A percentile compares a stretch with the other conserved stretches of the same genome.
phyloP scores from a whole-genome alignment of 2,329 filamentous ascomycete genomes.

The Trichoderma polysporum region DNA sequence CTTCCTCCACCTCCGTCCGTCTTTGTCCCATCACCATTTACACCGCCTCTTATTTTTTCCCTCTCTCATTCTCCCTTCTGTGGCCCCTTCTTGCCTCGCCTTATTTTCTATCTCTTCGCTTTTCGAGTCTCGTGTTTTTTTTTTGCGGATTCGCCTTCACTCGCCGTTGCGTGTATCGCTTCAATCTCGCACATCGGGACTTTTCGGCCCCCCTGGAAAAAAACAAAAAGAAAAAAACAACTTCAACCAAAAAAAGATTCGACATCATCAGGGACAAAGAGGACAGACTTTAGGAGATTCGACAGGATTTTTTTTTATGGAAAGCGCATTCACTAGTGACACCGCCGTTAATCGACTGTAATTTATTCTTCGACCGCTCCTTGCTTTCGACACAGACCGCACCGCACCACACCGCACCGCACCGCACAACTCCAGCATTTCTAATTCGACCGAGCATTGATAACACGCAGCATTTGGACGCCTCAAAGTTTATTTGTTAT shows the following conservation, averaged over 20 bases:
- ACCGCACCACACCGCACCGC: too few species aligned
- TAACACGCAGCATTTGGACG: conserved; percentile 9
- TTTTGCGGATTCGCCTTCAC: conserved; percentile 8
- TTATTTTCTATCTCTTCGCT: conserved; percentile 17
- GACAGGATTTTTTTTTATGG: conserved; percentile 21
- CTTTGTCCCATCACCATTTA: conserved; percentile 29
- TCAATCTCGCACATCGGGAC: conserved; percentile 8
- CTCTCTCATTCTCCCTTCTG: conserved; percentile 23
- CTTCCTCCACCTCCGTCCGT: conserved; percentile 30
- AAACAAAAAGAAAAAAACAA: conserved; percentile 21
- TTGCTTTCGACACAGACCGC: conserved; percentile 24
- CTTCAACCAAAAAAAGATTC: neutral
- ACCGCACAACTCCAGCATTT: conserved; percentile 9
- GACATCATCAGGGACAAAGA: conserved; percentile 13
- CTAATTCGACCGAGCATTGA: conserved; percentile 19
- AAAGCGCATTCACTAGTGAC: conserved; percentile 33
- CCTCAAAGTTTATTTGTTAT: neutral
- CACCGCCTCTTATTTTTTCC: conserved; percentile 35
- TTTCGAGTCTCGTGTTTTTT: conserved; percentile 14
- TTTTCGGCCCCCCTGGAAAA: conserved; percentile 1
- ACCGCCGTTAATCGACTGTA: conserved; percentile 39
- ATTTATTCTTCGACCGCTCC: conserved; percentile 31
- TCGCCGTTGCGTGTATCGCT: conserved; percentile 14
- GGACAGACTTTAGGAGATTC: conserved; percentile 23
- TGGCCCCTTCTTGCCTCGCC: conserved; percentile 18